Evolutionary conservation across 495 filamentous ascomycete species (phyloP).

Genomic region (Extremus antarcticus): DNA sequence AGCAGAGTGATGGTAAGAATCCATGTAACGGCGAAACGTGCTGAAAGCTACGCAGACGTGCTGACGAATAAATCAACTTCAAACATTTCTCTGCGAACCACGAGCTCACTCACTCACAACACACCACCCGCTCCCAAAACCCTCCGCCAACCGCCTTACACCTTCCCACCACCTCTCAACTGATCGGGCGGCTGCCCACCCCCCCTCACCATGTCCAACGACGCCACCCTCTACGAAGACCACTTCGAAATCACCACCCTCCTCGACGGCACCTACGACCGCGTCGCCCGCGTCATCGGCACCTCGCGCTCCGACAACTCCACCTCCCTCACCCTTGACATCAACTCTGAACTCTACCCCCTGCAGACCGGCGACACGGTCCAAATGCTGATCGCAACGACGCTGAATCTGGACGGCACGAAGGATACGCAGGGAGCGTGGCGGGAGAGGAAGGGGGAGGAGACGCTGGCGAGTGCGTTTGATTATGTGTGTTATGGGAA

Average conservation of each 20-base stretch:
- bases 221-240: conserved; percentile 87
- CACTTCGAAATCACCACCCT: conserved; percentile 70
- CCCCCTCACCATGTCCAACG: conserved; percentile 26
- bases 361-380: conserved; percentile 59
- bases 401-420: conserved; percentile 74
- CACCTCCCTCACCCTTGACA: conserved; percentile 62
- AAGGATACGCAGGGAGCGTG: conserved; percentile 42
- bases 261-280: conserved; percentile 84
- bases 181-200: too few relatives aligned
- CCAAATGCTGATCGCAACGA: conserved; percentile 68
- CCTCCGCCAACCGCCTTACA: too few relatives aligned
- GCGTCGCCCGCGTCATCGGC: conserved; percentile 69
- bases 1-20: too few relatives aligned
- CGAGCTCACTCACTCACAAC: too few relatives aligned
- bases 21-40: too few relatives aligned
- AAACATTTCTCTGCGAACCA: background rate
- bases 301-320: conserved; percentile 52
- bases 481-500: conserved; percentile 98
- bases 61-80: background rate
- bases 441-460: conserved; percentile 65
- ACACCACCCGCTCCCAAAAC: too few relatives aligned
- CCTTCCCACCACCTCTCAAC: too few relatives aligned
- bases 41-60: background rate
- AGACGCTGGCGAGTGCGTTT: conserved; percentile 76
- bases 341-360: conserved; percentile 89